Evolutionary conservation across 257 asterid species (phyloP).

Genomic region (Fraxinus cuspidata): DNA sequence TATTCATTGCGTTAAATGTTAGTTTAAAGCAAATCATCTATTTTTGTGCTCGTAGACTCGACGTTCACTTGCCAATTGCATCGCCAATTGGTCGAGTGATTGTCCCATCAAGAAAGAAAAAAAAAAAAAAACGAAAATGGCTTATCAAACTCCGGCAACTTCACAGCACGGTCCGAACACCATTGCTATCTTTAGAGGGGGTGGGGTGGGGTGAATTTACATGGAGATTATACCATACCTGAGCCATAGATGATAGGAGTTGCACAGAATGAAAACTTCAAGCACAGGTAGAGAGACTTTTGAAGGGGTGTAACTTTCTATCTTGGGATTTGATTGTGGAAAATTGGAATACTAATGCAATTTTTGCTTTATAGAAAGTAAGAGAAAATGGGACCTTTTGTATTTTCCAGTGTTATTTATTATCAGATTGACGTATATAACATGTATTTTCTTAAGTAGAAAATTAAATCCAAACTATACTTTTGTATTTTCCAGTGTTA

Average conservation of each 20-base stretch:
- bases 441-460: too few relatives aligned
- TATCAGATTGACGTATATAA: too few relatives aligned
- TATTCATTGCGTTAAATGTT: not conserved
- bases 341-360: too few relatives aligned
- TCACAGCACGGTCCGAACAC: too few relatives aligned
- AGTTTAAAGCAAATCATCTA: not conserved
- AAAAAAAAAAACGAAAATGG: not conserved
- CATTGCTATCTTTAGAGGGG: not conserved
- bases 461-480: too few relatives aligned
- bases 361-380: too few relatives aligned
- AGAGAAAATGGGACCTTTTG: too few relatives aligned
- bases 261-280: not conserved
- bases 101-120: not conserved
- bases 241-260: constrained; percentile 30
- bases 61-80: too few relatives aligned
- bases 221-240: constrained; percentile 21
- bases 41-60: not conserved
- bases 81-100: not conserved
- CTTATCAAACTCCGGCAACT: not conserved
- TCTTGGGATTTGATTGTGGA: too few relatives aligned
- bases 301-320: not conserved
- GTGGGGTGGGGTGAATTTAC: not conserved
- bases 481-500: too few relatives aligned
- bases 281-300: not conserved
- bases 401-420: too few relatives aligned